Evolutionary conservation across 2,329 filamentous ascomycete genomes (phyloP).

Genomic region (Arthrobotrys megalospora): DNA sequence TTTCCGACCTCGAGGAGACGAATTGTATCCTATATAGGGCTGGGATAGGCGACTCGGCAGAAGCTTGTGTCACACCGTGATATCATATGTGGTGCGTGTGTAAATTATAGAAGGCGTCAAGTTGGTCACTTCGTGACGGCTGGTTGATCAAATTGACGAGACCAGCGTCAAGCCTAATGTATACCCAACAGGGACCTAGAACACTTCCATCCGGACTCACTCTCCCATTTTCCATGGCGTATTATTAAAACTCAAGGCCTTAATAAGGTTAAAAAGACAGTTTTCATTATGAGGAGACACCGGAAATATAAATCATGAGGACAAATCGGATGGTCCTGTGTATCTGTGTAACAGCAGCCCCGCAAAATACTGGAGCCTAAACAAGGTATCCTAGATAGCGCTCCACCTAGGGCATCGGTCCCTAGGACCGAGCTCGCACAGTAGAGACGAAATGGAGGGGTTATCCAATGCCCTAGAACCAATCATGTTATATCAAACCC

Average conservation of each 20-base stretch:
- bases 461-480: neutral
- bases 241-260: neutral
- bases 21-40: neutral
- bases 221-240: neutral
- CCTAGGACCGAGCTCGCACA: neutral
- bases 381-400: conserved; percentile 1
- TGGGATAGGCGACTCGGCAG: conserved; percentile 14
- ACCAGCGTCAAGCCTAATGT: conserved; percentile 10
- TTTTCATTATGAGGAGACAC: neutral
- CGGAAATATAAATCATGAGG: neutral
- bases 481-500: neutral
- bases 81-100: neutral
- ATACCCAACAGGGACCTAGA: neutral
- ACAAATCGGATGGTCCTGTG: neutral
- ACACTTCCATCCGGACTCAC: neutral
- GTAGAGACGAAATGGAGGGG: neutral
- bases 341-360: conserved; percentile 27
- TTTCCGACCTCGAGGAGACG: neutral
- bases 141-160: no score
- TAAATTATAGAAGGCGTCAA: conserved; percentile 2
- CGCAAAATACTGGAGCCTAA: conserved; percentile 41
- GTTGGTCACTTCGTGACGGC: no score
- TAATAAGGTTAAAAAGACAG: neutral
- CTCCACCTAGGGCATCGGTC: conserved; percentile 1
- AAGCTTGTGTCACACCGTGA: conserved; percentile 16